Base-by-base conservation (phyloP, 169 alveolate species). In the Eimeria necatrix region DNA sequence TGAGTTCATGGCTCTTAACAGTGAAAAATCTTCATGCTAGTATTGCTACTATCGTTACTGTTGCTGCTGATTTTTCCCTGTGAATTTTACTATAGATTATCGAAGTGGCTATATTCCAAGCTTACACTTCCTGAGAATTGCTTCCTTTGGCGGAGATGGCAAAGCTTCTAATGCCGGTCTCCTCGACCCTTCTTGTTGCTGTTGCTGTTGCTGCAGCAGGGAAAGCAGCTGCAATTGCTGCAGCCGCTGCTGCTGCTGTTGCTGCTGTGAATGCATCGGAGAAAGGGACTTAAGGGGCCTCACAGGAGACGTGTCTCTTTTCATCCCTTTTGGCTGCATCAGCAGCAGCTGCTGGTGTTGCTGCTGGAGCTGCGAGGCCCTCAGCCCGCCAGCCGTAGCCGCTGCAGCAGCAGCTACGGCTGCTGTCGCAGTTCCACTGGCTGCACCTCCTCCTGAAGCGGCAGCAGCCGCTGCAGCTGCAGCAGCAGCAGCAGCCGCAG, bases 201-300 rank as follows among this genome's bases (percentile, higher is more conserved):
- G 88, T 22, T 80, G 88, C n/a, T 81, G 90, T 71, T 81, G 90
- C 52, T 81, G 90, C 90, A 81, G 90, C 73, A 81, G 56, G 53
- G 90, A 53, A 48, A 81, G 10, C n/a, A 81, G 90, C 53, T 81
- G 90, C 71, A 81, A 71, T 32, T 81, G 90, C 90, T 81, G 90
- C 41, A 81, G 90, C 20, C 90, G 73, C 74, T 81, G 90, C 73
- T 81, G 90, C 41, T 51, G 89, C 4, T 73, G 83, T 24, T 74
- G 85, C 53, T 80, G 89, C 53, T 81, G 90, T 14, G 90, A 51
- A 68, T 48, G 90, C 41, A 56, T 24, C 24, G 90, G 8, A 9
- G 90, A 74, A 59, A 76, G 49, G 26, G 90, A 10, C 73, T 81
- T 81, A 4, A 53, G 73, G 59, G 90, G 90, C 74, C 90, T 20